Base-by-base conservation (phyloP, 306 rosid species). In the Cucurbita argyrosperma region DNA sequence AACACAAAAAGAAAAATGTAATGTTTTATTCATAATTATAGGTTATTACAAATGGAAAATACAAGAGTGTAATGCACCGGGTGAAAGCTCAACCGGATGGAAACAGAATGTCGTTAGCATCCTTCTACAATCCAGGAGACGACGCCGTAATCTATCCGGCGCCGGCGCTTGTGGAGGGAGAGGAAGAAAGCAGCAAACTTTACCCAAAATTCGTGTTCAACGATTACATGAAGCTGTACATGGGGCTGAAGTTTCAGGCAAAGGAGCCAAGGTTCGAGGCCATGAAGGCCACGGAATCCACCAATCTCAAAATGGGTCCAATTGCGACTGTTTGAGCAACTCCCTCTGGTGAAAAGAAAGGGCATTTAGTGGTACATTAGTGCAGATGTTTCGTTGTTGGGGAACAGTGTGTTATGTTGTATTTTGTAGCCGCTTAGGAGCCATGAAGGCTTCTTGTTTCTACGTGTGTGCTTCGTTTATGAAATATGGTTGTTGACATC, bases 191-290 rank as follows among this genome's bases (percentile, higher is more conserved):
- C 55, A 65, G 49, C 77, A 84, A 85, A 14, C 69, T 76, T 6
- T 95, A 95, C 82, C 99, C 99, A 5, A 95, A 91, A 62, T 95
- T 95, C 60, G 88, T 95, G 56, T 95, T 95, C 76, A 89, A 95
- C 26, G 99, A 95, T 77, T 95, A 91, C 89, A 95, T 95, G 99
- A 91, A 91, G 83, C 96, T 89, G 71, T 91, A 95, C 51, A 72
- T 86, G 18, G 96, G 96, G 14, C 79, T 91, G 19, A 95, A 95
- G 74, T 95, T 95, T 77, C 89, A 95, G 74, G 99, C 86, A n/a
- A 95, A 95, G 65, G 97, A 95, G 56, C 97, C 97, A 52, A 91
- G 99, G 63, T 95, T 95, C 76, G 96, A 95, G 83, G 96, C 89
- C 54, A 89, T 95, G 93, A 95, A 90, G 84, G 83, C 90, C 74